Conservation (phyloP, 1,284 basidiomycete genomes). For the Takashimella tepidaria region DNA sequence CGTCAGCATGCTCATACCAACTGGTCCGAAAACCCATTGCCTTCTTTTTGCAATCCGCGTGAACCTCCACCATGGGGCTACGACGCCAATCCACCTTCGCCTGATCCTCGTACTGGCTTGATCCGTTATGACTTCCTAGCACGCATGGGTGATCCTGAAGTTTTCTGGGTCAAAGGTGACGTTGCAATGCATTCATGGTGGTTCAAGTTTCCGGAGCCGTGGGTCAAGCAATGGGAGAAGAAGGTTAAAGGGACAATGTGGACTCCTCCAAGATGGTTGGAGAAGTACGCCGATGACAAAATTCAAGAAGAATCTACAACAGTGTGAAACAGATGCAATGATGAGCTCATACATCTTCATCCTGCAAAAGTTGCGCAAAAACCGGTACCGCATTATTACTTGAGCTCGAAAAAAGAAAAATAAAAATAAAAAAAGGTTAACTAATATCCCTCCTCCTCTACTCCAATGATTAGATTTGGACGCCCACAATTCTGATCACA, state of each 20-base stretch:
- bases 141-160: conserved; percentile 14
- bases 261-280: conserved; percentile 18
- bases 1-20: too few species aligned
- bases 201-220: conserved; percentile 19
- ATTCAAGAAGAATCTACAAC: too few species aligned
- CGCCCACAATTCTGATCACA: too few species aligned
- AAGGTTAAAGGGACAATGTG: conserved; percentile 18
- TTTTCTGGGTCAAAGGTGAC: conserved; percentile 19
- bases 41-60: conserved; percentile 16
- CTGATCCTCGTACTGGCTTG: conserved; percentile 22
- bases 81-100: conserved; percentile 7
- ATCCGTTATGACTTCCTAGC: conserved; percentile 18
- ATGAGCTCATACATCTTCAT: too few species aligned
- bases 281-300: conserved; percentile 4
- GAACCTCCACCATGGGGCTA: conserved; percentile 18
- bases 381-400: too few species aligned
- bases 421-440: too few species aligned
- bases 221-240: conserved; percentile 15
- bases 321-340: too few species aligned
- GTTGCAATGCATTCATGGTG: conserved; percentile 20
- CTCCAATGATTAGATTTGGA: too few species aligned
- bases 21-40: background rate
- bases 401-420: too few species aligned
- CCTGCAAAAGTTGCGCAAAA: too few species aligned
- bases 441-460: too few species aligned